Conservation (phyloP, 257 asterid species). For the Solanum pennellii region DNA sequence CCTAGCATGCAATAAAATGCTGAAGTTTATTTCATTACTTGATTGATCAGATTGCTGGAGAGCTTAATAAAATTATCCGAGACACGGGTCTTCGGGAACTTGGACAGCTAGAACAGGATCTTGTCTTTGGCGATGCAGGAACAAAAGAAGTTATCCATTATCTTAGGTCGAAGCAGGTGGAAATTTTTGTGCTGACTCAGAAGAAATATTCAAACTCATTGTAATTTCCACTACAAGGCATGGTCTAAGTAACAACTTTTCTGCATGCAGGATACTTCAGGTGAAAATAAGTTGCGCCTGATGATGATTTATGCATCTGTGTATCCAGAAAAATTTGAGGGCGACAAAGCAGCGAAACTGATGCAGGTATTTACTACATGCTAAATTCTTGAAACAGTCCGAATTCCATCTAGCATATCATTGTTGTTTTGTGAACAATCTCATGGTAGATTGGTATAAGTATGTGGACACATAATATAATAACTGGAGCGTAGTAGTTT, state of each 20-base stretch:
- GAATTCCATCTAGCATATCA: background rate
- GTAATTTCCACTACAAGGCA: background rate
- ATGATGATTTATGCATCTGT: constrained; percentile 82
- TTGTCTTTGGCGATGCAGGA: constrained; percentile 98
- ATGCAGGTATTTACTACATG: constrained; percentile 70
- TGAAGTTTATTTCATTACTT: background rate
- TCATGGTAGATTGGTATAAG: background rate
- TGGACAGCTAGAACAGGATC: constrained; percentile 96
- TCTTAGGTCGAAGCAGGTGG: constrained; percentile 62
- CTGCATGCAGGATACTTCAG: constrained; percentile 35
- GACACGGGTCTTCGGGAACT: constrained; percentile 72
- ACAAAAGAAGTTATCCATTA: constrained; percentile 79
- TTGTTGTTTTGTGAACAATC: background rate
- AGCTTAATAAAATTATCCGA: constrained; percentile 52
- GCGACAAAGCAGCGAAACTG: constrained; percentile 77
- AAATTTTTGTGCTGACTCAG: background rate
- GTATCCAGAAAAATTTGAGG: constrained; percentile 91
- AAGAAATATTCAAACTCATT: background rate
- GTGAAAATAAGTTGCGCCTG: constrained; percentile 73
- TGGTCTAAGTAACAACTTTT: background rate
- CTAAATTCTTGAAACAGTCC: background rate
- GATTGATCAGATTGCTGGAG: constrained; percentile 82
- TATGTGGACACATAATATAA: background rate
- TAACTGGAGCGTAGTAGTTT: background rate
- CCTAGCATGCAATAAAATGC: background rate